These are phyloP conservation scores for Phialophora expanda DNA, from an alignment of 2,329 filamentous ascomycete genomes.

Conservation along the genomic window DNA sequence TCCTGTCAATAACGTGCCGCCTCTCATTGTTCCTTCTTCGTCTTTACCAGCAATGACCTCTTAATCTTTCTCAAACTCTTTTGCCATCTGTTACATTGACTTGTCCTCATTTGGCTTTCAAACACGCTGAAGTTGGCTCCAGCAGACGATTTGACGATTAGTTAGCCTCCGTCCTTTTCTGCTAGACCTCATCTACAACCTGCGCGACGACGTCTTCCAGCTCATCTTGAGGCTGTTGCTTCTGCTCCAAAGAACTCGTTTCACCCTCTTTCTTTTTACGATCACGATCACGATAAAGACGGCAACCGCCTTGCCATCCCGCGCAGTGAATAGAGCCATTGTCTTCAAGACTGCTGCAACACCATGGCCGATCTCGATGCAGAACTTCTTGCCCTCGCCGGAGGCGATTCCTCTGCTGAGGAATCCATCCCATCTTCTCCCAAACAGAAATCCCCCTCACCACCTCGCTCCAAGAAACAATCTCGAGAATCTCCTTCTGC, in stretches of 20 bases:
- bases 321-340: background rate
- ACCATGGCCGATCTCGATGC: slow-evolving; percentile 88
- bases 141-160: background rate
- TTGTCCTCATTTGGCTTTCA: slow-evolving; percentile 17
- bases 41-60: background rate
- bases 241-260: background rate
- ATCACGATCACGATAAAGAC: background rate
- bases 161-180: slow-evolving; percentile 1
- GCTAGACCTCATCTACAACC: slow-evolving; percentile 2
- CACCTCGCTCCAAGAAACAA: slow-evolving; percentile 52
- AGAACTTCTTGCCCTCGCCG: slow-evolving; percentile 90
- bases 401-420: slow-evolving; percentile 67
- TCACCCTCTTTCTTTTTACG: slow-evolving; percentile 12
- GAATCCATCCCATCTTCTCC: slow-evolving; percentile 60
- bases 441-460: slow-evolving; percentile 63
- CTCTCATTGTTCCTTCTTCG: background rate
- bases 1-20: background rate
- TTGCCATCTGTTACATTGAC: slow-evolving; percentile 18
- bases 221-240: background rate
- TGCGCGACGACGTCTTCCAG: background rate
- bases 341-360: slow-evolving; percentile 28
- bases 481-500: slow-evolving; percentile 51
- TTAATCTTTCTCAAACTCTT: background rate
- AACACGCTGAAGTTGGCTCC: background rate
- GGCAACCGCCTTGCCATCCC: background rate